phyloP scores from a whole-genome alignment of 2,329 filamentous ascomycete genomes.

The Diaporthe humulicola region DNA sequence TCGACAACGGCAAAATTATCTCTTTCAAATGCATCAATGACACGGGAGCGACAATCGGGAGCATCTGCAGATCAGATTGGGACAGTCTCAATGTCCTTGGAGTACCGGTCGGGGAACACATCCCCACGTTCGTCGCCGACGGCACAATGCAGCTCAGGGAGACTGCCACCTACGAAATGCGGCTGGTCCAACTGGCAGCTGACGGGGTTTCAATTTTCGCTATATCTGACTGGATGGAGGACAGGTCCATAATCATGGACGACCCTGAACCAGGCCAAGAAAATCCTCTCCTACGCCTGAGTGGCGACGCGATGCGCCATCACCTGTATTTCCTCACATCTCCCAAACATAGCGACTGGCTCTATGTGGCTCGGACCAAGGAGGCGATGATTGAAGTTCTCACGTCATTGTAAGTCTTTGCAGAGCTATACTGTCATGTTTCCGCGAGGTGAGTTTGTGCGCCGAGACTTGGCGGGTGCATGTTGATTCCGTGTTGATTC shows the following conservation, averaged over 20 bases:
- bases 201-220: background rate
- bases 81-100: background rate
- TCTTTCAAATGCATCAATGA: background rate
- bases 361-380: background rate
- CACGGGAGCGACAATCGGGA: background rate
- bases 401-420: background rate
- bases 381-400: background rate
- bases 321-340: background rate
- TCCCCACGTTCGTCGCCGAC: background rate
- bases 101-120: rapidly evolving
- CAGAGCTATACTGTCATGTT: background rate
- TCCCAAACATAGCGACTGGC: background rate
- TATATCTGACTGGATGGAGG: background rate
- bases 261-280: background rate
- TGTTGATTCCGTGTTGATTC: no score
- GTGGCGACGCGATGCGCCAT: background rate
- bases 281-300: background rate
- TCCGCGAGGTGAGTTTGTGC: background rate
- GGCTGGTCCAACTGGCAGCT: background rate
- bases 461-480: no score
- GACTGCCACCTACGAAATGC: background rate
- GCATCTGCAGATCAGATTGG: background rate
- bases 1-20: background rate
- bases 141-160: background rate
- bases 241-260: background rate